Evolutionary conservation across 2,329 filamentous ascomycete genomes (phyloP).

Genomic region (Corynespora cassiicola): DNA sequence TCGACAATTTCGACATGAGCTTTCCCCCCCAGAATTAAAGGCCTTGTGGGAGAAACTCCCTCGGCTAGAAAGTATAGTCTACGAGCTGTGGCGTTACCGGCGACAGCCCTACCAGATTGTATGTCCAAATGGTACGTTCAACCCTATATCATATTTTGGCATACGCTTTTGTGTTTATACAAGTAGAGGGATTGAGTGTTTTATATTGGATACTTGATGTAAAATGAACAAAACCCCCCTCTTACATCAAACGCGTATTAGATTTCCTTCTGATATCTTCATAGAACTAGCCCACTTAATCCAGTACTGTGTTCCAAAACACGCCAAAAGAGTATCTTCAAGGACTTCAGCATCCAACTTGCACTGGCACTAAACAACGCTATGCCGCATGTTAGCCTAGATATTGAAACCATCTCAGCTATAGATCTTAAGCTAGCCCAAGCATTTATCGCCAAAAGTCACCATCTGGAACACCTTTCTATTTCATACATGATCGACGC

Average conservation of each 20-base stretch:
- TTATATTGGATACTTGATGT: slow-evolving; percentile 12
- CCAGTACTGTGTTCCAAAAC: slow-evolving; percentile 21
- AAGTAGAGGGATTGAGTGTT: slow-evolving; percentile 10
- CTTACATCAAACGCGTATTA: slow-evolving; percentile 19
- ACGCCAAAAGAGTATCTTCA: slow-evolving; percentile 27
- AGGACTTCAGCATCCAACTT: slow-evolving; percentile 26
- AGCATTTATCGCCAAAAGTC: slow-evolving; percentile 25
- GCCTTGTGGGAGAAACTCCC: slow-evolving; percentile 24
- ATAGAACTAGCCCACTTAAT: slow-evolving; percentile 23
- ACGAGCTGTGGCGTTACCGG: slow-evolving; percentile 22
- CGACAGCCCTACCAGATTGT: slow-evolving; percentile 13
- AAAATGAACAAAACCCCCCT: slow-evolving; percentile 6
- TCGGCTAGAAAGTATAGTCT: slow-evolving; percentile 26
- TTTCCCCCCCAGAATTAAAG: slow-evolving; percentile 19
- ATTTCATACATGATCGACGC: slow-evolving; percentile 30
- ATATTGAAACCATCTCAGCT: slow-evolving; percentile 21
- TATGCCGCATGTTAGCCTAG: slow-evolving; percentile 16
- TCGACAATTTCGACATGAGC: slow-evolving; percentile 25
- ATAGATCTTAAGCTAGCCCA: slow-evolving; percentile 19
- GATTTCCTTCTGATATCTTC: slow-evolving; percentile 22
- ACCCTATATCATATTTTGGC: slow-evolving; percentile 14
- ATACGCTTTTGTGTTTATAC: slow-evolving; percentile 6
- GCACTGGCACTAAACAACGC: slow-evolving; percentile 20
- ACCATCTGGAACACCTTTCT: slow-evolving; percentile 24
- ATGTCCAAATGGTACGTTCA: slow-evolving; percentile 20